Evolutionary conservation across 169 alveolate genomes (phyloP).

Genomic region (Plasmodium vivax): DNA sequence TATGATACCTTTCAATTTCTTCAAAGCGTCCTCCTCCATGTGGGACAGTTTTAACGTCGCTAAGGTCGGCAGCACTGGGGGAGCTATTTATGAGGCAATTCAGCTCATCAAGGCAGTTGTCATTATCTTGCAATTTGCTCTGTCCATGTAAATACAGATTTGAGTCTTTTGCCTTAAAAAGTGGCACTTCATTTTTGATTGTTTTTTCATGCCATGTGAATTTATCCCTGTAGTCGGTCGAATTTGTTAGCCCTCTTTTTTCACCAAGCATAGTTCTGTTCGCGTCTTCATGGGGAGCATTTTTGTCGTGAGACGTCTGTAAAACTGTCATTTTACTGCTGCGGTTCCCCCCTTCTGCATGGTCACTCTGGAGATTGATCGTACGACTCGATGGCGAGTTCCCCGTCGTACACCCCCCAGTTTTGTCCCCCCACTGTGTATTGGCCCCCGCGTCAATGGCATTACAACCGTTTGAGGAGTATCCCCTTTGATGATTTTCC

Average conservation of each 20-base stretch:
- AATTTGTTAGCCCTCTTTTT: neutral
- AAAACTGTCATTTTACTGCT: neutral
- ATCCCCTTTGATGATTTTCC: neutral
- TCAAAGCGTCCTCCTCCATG: neutral
- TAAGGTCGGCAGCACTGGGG: neutral
- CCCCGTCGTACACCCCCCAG: neutral
- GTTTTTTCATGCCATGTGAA: neutral
- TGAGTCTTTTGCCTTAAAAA: neutral
- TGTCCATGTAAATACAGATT: neutral
- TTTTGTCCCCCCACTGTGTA: neutral
- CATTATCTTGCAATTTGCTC: constrained; percentile 12
- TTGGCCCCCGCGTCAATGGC: neutral
- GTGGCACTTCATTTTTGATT: neutral
- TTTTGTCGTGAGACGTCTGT: neutral
- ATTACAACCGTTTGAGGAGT: neutral
- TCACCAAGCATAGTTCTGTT: neutral
- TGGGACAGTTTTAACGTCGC: neutral
- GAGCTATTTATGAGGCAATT: constrained; percentile 13
- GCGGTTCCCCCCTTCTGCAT: neutral
- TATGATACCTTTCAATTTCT: constrained; percentile 5
- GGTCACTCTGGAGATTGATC: neutral
- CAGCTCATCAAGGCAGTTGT: constrained; percentile 33
- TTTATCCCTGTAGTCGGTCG: neutral
- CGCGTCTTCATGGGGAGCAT: neutral
- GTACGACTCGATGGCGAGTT: neutral